Evolutionary conservation across 2,329 filamentous ascomycete species (phyloP), one percentile per base, ranked within the genome.

Genomic region (Hawksworthiomyces lignivorus): DNA sequence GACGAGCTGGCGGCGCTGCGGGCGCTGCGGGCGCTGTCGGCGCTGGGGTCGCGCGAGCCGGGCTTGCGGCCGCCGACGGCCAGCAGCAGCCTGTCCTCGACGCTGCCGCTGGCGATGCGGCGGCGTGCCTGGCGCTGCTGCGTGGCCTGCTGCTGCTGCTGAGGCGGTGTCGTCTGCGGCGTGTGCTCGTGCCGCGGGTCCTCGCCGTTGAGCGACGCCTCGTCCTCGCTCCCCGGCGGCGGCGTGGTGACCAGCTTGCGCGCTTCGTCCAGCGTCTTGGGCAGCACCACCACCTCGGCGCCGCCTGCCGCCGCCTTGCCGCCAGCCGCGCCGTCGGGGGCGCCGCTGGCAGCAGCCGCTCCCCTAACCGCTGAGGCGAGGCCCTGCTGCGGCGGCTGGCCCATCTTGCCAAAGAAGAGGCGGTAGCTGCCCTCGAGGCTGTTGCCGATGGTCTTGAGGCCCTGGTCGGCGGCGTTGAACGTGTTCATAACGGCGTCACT

Each of bases 371-470:
- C n/a, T n/a, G n/a, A n/a, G n/a, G n/a, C n/a, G 33, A 22, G 28
- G 19, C 26, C 40, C 38, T 43, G 38, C 46, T 43, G 43, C 20
- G 45, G 50, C 57, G 80, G 71, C 59, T 95, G 88, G 48, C 84
- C 87, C 17, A 96, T 70, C 51, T 88, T 86, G 14, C 90, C 90
- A 41, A 98, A 79, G 19, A 98, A 68, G 58, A 97, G 94, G 46
- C 88, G 92, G 64, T 96, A 94, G 58, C 88, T 96, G 55, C 87
- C 88, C 46, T 90, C 89, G 4, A 97, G 69, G 36, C 87, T 94
- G 55, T 76, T 89, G 48, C 90, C 86, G 51, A 98, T 95, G 27
- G 82, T 94, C 57, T 96, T 94, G 49, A 97, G 71, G 1, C 89
- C 77, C 58, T 95, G 88, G 56, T 98, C 92, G 10, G 92, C 92